Evolutionary conservation across 176 grass and related monocot genomes (phyloP).

Genomic region (Chloris gayana): DNA sequence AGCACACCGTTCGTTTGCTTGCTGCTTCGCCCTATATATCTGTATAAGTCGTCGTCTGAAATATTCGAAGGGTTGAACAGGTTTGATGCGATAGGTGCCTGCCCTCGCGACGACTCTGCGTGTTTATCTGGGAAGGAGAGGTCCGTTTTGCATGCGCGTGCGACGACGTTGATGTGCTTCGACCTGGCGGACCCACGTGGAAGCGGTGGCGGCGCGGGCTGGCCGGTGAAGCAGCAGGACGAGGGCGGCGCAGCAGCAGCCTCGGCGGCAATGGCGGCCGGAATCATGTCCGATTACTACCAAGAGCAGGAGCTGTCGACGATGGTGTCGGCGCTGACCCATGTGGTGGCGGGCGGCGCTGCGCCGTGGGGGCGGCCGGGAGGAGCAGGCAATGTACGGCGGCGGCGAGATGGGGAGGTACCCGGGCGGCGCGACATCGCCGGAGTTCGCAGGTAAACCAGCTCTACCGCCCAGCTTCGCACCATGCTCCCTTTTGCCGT

Average conservation of each 20-base stretch:
- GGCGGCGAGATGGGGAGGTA: constrained; percentile 35
- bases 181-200: constrained; percentile 55
- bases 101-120: background rate
- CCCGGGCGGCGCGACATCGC: constrained; percentile 22
- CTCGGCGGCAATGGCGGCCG: constrained; percentile 27
- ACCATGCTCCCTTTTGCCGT: background rate
- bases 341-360: constrained; percentile 49
- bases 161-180: constrained; percentile 40
- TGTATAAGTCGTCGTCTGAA: constrained; percentile 21
- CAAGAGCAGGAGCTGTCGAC: constrained; percentile 63
- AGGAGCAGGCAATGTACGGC: constrained; percentile 49
- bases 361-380: constrained; percentile 1
- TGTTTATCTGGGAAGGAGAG: background rate
- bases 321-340: constrained; percentile 77
- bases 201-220: constrained; percentile 26
- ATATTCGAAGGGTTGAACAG: constrained; percentile 34
- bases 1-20: background rate
- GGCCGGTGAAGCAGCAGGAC: constrained; percentile 21
- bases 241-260: background rate
- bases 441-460: constrained; percentile 49
- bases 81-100: background rate
- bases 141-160: constrained; percentile 15
- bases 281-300: constrained; percentile 47
- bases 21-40: constrained; percentile 37
- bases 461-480: background rate